Base-by-base conservation (phyloP, 139 green algal genomes). In the Chlorella sp. region DNA sequence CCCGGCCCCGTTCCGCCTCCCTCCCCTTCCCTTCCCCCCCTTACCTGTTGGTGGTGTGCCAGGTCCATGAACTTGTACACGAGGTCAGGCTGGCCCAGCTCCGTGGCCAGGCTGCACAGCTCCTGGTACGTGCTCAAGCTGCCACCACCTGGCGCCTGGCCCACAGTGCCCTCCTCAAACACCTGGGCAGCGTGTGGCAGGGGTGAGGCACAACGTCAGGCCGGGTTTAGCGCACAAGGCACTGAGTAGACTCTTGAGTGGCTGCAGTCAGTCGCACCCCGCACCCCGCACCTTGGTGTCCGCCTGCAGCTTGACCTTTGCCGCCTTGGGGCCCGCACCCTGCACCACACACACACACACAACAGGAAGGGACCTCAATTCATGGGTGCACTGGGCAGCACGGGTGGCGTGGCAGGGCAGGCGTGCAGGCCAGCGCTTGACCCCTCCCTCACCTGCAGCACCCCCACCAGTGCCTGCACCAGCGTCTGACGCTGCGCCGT, bases 71-170 rank as follows among this genome's bases (percentile, higher is more conserved):
- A 87, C 75, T 81, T 83, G 82, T 91, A 91, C 22, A 90, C 77
- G 35, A 98, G 86, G 66, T 97, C 93, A 2, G 93, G 93, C 85
- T 97, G 89, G 1, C 90, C 92, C 74, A 97, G 84, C 27, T 97
- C 91, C 20, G 85, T 94, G 17, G 92, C 91, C 62, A 98, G 75
- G 0, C 82, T 84, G 78, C 92, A 97, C 59, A 97, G 85, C 80
- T 98, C 93, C 74, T 76, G 68, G 77, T 97, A 97, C 0, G 93
- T 97, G 59, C 69, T 89, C 42, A 97, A 65, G 26, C 74, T 75
- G 35, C 82, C 82, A 22, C 32, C 60, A 35, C 20, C 31, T 14
- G 79, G 73, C 0, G 77, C 80, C 3, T 76, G 42, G 3, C 80
- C 79, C 69, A 91, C 76, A 27, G 76, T 59, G 2, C 85, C 91